Evolutionary conservation across 768 basidiomycete genomes (phyloP), one percentile per base, ranked within the genome.

Genomic region (Lentinula edodes): DNA sequence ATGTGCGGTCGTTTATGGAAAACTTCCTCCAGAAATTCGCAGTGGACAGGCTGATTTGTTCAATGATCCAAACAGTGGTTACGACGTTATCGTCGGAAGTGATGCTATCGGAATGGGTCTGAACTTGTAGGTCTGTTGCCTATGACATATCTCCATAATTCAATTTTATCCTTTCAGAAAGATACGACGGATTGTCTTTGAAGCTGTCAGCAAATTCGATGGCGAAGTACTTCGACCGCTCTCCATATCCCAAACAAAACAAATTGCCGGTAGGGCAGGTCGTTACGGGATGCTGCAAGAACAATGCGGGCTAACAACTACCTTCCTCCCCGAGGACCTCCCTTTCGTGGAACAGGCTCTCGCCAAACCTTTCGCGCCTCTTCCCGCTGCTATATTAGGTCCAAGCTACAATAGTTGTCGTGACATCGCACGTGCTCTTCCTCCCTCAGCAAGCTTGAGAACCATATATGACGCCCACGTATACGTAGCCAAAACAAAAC

Each of bases 101-200:
- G 97, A 99, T 68, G 94, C 95, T 0, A 88, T 98, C 53, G 95
- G 97, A 1, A 95, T 99, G 94, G 97, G 97, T 0, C 80, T 99
- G 20, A 98, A 99, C 70, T 74, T 99, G 97, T 98, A 71, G 48
- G 90, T 77, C 13, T 43, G 52, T 57, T 66, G 32, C 0, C 42
- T 28, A 8, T 52, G 46, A 6, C 28, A 28, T 7, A 57, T 61
- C 36, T 63, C 36, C 13, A 41, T n/a, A 9, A 43, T 3, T 46
- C 42, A 23, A 45, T 38, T 62, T 42, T 43, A n/a, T 34, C 42
- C 57, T 51, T 48, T 3, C 67, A 98, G 95, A 39, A 95, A 93
- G 80, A 98, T 98, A 74, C 88, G 88, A 62, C 88, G 94, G 13
- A 79, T 96, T 65, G 80, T 97, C 54, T 95, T 96, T 66, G 82